Conservation (phyloP, 257 asterid genomes). For the Ilex asprella region DNA sequence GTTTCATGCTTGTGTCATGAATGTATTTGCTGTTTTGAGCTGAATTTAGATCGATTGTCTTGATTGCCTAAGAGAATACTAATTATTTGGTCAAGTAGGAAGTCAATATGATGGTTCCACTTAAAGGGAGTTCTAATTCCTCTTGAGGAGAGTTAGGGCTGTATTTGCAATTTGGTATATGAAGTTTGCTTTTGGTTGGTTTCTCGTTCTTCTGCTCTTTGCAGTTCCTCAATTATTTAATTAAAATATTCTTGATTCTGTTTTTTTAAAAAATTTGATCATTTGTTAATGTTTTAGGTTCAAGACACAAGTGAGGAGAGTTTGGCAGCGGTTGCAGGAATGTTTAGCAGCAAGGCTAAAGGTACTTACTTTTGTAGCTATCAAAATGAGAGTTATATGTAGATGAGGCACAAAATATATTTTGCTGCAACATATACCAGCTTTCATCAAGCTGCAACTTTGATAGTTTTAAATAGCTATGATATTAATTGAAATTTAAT, state of each 20-base stretch:
- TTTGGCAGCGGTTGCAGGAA: slow-evolving; percentile 99
- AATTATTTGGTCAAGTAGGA: no score
- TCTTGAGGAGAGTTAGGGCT: no score
- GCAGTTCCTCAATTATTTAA: neutral
- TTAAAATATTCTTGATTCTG: slow-evolving; percentile 5
- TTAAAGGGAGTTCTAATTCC: no score
- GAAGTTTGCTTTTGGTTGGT: neutral
- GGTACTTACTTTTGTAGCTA: slow-evolving; percentile 33
- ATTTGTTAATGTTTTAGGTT: slow-evolving; percentile 45
- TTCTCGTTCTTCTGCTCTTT: neutral
- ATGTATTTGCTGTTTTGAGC: no score
- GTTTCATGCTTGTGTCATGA: no score
- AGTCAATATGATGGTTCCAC: neutral
- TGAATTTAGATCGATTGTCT: no score
- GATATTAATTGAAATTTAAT: no score
- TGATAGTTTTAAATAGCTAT: no score
- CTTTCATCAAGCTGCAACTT: no score
- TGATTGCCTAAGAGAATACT: neutral
- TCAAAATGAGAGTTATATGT: neutral
- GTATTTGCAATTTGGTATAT: neutral
- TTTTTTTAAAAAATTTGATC: neutral
- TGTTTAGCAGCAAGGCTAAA: slow-evolving; percentile 98
- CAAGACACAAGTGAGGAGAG: slow-evolving; percentile 95
- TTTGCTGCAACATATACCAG: no score
- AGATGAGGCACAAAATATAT: no score